phyloP scores from a whole-genome alignment of 2,329 filamentous ascomycete species.

The Malbranchea cinnamomea region DNA sequence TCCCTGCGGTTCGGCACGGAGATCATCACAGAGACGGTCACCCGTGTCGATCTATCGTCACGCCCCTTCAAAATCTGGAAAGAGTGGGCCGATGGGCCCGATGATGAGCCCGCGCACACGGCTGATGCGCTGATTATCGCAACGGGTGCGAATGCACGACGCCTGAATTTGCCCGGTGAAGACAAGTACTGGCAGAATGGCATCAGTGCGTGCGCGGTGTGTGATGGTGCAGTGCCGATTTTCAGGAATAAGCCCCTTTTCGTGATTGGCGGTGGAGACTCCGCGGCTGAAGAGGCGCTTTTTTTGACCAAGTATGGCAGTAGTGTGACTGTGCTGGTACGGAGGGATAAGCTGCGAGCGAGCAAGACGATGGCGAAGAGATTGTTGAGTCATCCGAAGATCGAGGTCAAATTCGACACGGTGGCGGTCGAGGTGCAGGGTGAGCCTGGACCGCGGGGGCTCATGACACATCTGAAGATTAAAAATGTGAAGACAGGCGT shows the following conservation, averaged over 20 bases:
- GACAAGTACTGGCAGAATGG: slow-evolving; percentile 96
- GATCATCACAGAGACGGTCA: slow-evolving; percentile 84
- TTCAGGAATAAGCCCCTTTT: slow-evolving; percentile 93
- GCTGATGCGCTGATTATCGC: slow-evolving; percentile 88
- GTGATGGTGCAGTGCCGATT: slow-evolving; percentile 91
- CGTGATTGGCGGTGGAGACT: slow-evolving; percentile 93
- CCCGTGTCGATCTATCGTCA: slow-evolving; percentile 67
- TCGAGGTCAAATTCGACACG: slow-evolving; percentile 76
- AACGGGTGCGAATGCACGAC: slow-evolving; percentile 80
- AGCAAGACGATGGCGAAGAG: slow-evolving; percentile 85
- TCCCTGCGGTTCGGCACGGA: slow-evolving; percentile 84
- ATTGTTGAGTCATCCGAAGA: slow-evolving; percentile 69
- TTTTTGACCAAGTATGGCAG: slow-evolving; percentile 96
- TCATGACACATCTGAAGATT: slow-evolving; percentile 80
- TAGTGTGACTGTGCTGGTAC: slow-evolving; percentile 86
- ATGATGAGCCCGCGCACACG: slow-evolving; percentile 59
- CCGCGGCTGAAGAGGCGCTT: slow-evolving; percentile 89
- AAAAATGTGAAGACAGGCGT: slow-evolving; percentile 62
- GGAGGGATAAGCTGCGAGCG: slow-evolving; percentile 72
- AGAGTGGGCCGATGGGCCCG: slow-evolving; percentile 63
- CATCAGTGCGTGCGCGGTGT: slow-evolving; percentile 91
- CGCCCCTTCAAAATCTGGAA: slow-evolving; percentile 88
- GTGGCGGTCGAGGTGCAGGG: slow-evolving; percentile 72
- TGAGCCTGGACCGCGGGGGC: slow-evolving; percentile 53
- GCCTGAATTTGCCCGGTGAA: slow-evolving; percentile 72